Conservation (phyloP, 805 yeast genomes). For the Candida michaelii region DNA sequence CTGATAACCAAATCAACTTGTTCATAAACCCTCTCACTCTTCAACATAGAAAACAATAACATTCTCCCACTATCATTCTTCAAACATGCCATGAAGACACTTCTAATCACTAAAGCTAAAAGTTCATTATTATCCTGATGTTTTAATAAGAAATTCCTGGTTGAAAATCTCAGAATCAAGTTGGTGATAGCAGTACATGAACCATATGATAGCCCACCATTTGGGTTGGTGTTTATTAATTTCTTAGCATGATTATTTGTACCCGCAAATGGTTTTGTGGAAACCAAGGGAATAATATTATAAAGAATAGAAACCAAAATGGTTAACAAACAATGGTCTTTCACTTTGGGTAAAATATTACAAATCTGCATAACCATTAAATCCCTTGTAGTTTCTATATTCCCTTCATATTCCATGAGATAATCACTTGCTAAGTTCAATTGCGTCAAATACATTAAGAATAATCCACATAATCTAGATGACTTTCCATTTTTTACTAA, state of each 20-base stretch:
- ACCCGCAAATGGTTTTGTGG: slow-evolving; percentile 23
- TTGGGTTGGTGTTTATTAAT: slow-evolving; percentile 31
- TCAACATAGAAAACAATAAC: slow-evolving; percentile 50
- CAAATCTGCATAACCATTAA: slow-evolving; percentile 57
- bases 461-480: slow-evolving; percentile 51
- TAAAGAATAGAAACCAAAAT: slow-evolving; percentile 59
- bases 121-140: slow-evolving; percentile 50
- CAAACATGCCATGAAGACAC: slow-evolving; percentile 53
- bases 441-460: slow-evolving; percentile 51
- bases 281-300: slow-evolving; percentile 47
- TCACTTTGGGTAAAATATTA: slow-evolving; percentile 28
- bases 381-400: slow-evolving; percentile 59
- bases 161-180: slow-evolving; percentile 38
- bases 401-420: slow-evolving; percentile 43
- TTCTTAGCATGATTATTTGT: slow-evolving; percentile 23
- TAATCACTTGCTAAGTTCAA: slow-evolving; percentile 36
- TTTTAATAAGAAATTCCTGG: slow-evolving; percentile 34
- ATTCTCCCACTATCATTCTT: slow-evolving; percentile 51
- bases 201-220: slow-evolving; percentile 50
- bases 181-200: slow-evolving; percentile 49
- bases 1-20: slow-evolving; percentile 34
- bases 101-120: slow-evolving; percentile 57
- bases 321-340: slow-evolving; percentile 23
- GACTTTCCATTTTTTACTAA: slow-evolving; percentile 51
- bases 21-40: slow-evolving; percentile 39